Conservation (phyloP, 345 rosid species). For the Syzygium aromaticum region DNA sequence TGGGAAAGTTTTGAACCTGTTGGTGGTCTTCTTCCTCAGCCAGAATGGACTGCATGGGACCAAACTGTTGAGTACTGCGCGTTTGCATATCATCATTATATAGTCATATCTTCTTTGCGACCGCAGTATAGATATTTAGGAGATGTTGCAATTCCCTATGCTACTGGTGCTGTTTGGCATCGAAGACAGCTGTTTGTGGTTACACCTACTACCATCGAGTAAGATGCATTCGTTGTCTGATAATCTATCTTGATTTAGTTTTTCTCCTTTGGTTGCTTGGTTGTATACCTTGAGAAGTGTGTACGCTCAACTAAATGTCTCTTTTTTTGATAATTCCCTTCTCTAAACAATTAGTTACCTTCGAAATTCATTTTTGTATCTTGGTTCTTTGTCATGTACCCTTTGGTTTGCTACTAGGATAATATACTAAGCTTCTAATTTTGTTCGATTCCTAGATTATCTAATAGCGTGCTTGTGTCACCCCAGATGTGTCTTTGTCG, state of each 20-base stretch:
- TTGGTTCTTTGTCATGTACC: neutral
- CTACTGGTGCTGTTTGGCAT: slow-evolving; percentile 99
- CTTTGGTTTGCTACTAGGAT: neutral
- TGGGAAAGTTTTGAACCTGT: slow-evolving; percentile 99
- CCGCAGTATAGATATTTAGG: slow-evolving; percentile 97
- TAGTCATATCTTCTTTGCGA: slow-evolving; percentile 87
- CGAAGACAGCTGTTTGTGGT: slow-evolving; percentile 94
- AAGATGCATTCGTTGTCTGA: slow-evolving; percentile 21
- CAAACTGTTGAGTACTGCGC: slow-evolving; percentile 98
- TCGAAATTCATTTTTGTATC: neutral
- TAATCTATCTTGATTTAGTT: neutral
- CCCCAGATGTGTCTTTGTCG: slow-evolving; percentile 91
- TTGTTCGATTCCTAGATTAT: neutral
- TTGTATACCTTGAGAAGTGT: neutral
- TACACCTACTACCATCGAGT: slow-evolving; percentile 98
- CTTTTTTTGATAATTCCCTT: neutral
- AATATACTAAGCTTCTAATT: neutral
- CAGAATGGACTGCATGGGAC: slow-evolving; percentile 99
- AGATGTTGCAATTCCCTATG: slow-evolving; percentile 88
- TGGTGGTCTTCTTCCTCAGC: slow-evolving; percentile 95
- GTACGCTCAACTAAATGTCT: neutral
- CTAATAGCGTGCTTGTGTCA: neutral
- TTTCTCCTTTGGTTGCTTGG: neutral
- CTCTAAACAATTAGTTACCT: neutral
- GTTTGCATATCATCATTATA: slow-evolving; percentile 83